phyloP scores from a whole-genome alignment of 2,329 filamentous ascomycete genomes.

The Epichloe gansuensis region DNA sequence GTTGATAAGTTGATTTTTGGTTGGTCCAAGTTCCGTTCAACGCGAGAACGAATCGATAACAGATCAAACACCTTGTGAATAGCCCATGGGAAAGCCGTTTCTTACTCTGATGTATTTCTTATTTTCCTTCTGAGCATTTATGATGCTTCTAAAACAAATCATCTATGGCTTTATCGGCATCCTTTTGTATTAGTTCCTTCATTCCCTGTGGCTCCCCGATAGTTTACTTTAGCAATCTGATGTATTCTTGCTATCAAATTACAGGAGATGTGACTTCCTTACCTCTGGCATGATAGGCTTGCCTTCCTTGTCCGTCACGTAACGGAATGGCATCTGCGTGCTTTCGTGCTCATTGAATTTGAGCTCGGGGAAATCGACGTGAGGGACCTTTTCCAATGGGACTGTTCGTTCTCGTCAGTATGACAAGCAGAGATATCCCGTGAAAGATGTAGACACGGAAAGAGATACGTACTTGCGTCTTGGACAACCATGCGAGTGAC shows the following conservation, averaged over 20 bases:
- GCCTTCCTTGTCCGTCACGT: slow-evolving; percentile 64
- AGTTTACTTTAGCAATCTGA: slow-evolving; percentile 12
- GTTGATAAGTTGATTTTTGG: not conserved
- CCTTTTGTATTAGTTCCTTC: slow-evolving; percentile 83
- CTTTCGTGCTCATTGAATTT: slow-evolving; percentile 84
- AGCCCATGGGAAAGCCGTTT: not conserved
- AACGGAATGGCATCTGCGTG: slow-evolving; percentile 96
- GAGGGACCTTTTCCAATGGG: slow-evolving; percentile 64
- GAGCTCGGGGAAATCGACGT: slow-evolving; percentile 80
- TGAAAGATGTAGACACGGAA: not conserved
- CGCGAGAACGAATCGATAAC: not conserved
- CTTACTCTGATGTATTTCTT: not conserved
- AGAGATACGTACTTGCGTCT: slow-evolving; percentile 51
- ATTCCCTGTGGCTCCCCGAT: slow-evolving; percentile 53
- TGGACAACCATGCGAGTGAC: slow-evolving; percentile 85
- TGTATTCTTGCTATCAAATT: not conserved
- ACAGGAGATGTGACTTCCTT: slow-evolving; percentile 15
- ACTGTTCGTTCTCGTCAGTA: slow-evolving; percentile 34
- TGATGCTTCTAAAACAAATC: slow-evolving; percentile 53
- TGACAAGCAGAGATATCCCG: not conserved
- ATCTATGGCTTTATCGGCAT: slow-evolving; percentile 82
- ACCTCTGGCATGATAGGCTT: slow-evolving; percentile 87
- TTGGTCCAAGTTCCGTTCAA: not conserved
- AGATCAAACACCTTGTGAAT: not conserved
- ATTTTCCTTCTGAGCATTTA: not conserved